Base-by-base conservation (phyloP, 2,329 filamentous ascomycete species). In the Zarea fungicola region DNA sequence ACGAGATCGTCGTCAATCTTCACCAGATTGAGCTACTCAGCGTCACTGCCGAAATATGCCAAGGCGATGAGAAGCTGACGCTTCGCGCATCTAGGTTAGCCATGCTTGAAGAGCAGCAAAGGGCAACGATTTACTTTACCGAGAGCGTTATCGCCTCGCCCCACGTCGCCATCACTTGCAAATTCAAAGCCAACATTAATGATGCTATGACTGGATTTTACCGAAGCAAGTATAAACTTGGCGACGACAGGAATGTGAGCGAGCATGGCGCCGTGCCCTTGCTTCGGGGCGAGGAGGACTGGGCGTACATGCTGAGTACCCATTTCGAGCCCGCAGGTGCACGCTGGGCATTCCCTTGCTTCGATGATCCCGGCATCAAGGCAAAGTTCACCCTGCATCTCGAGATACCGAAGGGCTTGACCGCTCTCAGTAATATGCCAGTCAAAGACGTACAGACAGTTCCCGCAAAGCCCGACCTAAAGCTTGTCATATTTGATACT, bases 321-420 rank as follows among this genome's bases (percentile, higher is more conserved):
- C 93, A 99, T 66, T 99, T 99, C 63, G 93, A 99, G 74, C 85
- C 91, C 39, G 96, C 90, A 62, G 93, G 97, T 70, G 93, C 93
- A 53, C 85, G 93, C 56, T 80, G 91, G 57, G 92, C 93, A 8
- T 96, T 99, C 71, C 93, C 93, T 41, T 99, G 93, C 73, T 97
- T 97, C 62, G 93, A 99, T 63, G 93, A 99, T 72, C 93, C 93
- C 35, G 96, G 95, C 62, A 78, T 97, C 55, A 99, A 99, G 72
- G 89, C 93, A 10, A 92, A 90, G 3, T 97, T 96, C 62, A 91
- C 96, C 66, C 87, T 99, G 52, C 80, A 90, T 61, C 86, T 99
- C 54, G 92, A 97, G 71, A 80, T 96, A 40, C 92, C 93, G 14
- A 84, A 85, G 40, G 89, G 92, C 57, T 85, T 93, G 67, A 84